Evolutionary conservation across 2,329 filamentous ascomycete species (phyloP), one percentile per base, ranked within the genome.

Genomic region (Ascosphaera apis): DNA sequence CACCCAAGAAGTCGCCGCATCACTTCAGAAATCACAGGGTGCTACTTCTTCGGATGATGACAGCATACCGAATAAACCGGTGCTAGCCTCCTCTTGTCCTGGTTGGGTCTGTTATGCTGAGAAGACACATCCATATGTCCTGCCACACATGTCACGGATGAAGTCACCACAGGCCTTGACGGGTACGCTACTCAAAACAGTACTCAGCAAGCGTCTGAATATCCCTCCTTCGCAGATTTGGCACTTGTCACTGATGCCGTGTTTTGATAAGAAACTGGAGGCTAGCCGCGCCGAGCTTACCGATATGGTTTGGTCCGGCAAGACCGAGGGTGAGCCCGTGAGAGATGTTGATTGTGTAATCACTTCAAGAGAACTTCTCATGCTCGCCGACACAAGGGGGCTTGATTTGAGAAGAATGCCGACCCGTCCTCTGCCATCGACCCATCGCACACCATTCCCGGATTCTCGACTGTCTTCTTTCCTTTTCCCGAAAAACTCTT

Each of bases 71-170:
- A 56, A 56, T 36, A 51, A 48, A 16, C 61, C 60, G 15, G 53
- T 63, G 17, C 65, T 98, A 31, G 82, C 84, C 6, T 84, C 84
- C 3, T 82, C 82, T 15, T 98, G 88, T 53, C 88, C 88, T 1
- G 88, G 88, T 5, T 98, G 91, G 84, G 86, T 98, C 38, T 98
- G 88, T 58, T 98, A 98, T 50, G 86, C 86, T 17, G 88, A 98
- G 54, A 95, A 98, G 60, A 95, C 86, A 37, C 88, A 98, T 49
- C 83, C 88, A 1, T 76, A 93, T 49, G 73, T 95, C 37, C 66
- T 98, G 35, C 82, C 83, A 18, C 83, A 98, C 53, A 65, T 98
- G 37, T 93, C 84, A 39, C 72, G 72, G 35, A 66, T 95, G 42
- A 98, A 95, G 54, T 93, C 84, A 3, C 86, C 88, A 11, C 88